phyloP scores from a whole-genome alignment of 148 eudicot genomes.

The Chenopodium album region DNA sequence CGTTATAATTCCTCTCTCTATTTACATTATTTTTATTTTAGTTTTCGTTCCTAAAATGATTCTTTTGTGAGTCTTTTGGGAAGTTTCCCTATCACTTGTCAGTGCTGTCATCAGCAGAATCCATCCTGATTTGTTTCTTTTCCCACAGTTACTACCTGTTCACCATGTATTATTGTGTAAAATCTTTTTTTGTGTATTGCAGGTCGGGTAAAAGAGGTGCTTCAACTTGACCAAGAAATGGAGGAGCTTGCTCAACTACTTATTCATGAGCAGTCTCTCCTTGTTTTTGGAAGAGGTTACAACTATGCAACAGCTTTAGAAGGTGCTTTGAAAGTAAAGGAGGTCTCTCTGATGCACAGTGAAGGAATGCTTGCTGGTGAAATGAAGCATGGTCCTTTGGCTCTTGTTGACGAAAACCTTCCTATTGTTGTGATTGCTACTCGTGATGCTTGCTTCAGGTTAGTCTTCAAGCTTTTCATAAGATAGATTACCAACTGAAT shows the following conservation, averaged over 20 bases:
- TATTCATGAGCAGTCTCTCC: constrained; percentile 88
- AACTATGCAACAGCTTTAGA: constrained; percentile 97
- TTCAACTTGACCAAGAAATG: constrained; percentile 90
- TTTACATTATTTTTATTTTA: not conserved
- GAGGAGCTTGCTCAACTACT: constrained; percentile 78
- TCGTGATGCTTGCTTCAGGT: constrained; percentile 92
- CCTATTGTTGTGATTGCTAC: constrained; percentile 95
- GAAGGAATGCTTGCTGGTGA: constrained; percentile 99
- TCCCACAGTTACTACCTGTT: not conserved
- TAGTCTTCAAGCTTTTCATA: constrained; percentile 11
- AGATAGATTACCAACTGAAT: not conserved
- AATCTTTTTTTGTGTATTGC: constrained; percentile 12
- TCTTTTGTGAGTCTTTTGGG: not conserved
- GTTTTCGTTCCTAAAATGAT: not conserved
- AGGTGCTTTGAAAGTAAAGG: constrained; percentile 97
- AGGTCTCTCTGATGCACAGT: constrained; percentile 97
- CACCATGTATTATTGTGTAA: not conserved
- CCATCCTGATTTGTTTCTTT: not conserved
- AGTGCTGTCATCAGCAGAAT: not conserved
- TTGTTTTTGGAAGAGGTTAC: constrained; percentile 97
- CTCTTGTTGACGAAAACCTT: constrained; percentile 88
- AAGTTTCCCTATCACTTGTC: not conserved
- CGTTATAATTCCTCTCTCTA: constrained; percentile 14
- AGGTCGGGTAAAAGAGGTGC: constrained; percentile 84
- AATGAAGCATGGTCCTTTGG: constrained; percentile 98